Conservation (phyloP, 495 filamentous ascomycete genomes). For the Aspergillus nidulans region DNA sequence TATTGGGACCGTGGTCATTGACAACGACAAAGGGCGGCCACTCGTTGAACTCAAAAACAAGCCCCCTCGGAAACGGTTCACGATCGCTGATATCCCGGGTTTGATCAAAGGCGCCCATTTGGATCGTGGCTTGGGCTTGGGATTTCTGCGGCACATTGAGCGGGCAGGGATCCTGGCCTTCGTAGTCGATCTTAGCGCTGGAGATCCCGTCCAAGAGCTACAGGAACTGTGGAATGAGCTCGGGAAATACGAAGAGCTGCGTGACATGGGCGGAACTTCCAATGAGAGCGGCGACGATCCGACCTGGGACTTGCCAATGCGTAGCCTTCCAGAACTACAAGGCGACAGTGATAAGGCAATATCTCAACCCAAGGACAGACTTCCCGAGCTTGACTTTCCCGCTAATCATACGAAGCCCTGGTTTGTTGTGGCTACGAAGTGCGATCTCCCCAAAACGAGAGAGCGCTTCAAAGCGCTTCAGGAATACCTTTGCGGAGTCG, state of each 20-base stretch:
- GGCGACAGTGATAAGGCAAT: constrained; percentile 14
- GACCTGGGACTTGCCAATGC: constrained; percentile 15
- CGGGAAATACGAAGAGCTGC: constrained; percentile 74
- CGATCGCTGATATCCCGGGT: constrained; percentile 93
- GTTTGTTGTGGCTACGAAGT: constrained; percentile 97
- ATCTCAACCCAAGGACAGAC: constrained; percentile 8
- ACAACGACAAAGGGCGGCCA: constrained; percentile 70
- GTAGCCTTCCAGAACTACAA: constrained; percentile 24
- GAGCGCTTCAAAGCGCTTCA: constrained; percentile 68
- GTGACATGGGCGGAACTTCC: constrained; percentile 49
- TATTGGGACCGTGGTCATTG: constrained; percentile 90
- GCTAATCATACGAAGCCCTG: constrained; percentile 85
- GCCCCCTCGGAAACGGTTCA: constrained; percentile 65
- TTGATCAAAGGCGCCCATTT: constrained; percentile 86
- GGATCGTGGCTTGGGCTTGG: constrained; percentile 85
- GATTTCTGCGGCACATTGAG: constrained; percentile 91
- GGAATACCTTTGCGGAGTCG: constrained; percentile 60
- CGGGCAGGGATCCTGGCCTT: constrained; percentile 89
- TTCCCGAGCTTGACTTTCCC: constrained; percentile 41
- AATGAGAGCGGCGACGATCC: constrained; percentile 45
- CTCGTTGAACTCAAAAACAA: constrained; percentile 37
- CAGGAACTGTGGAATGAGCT: constrained; percentile 86
- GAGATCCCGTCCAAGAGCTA: constrained; percentile 72
- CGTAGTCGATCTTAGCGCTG: constrained; percentile 78
- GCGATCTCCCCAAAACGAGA: constrained; percentile 74